A percentile compares a stretch with the other conserved stretches of the same genome.
Evolutionary conservation across 2,329 filamentous ascomycete species (phyloP).

Genomic region (Penicillium aurantiogriseum): DNA sequence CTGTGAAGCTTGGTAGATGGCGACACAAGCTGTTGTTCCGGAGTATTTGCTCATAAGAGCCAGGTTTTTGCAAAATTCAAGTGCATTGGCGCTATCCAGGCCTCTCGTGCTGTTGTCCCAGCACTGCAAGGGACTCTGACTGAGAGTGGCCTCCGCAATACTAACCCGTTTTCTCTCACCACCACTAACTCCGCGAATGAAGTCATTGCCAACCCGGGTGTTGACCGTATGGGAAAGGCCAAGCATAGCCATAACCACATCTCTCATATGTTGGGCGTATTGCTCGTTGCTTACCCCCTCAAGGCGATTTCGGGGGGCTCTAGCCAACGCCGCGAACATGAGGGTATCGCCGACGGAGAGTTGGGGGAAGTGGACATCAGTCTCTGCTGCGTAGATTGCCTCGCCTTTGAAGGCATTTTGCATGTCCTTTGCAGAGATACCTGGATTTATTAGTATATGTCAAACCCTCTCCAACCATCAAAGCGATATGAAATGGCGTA

Average conservation of each 20-base stretch:
- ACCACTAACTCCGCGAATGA: constrained; percentile 57
- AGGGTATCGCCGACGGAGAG: constrained; percentile 72
- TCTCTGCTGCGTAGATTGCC: constrained; percentile 76
- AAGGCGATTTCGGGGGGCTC: constrained; percentile 1
- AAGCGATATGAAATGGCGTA: not conserved
- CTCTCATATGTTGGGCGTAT: constrained; percentile 5
- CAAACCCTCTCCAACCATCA: constrained; percentile 18
- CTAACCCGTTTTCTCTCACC: constrained; percentile 58
- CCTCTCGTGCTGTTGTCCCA: constrained; percentile 46
- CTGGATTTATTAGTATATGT: constrained; percentile 55
- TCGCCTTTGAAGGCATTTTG: constrained; percentile 61
- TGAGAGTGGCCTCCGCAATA: constrained; percentile 51
- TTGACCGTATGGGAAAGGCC: constrained; percentile 43
- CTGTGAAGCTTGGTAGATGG: constrained; percentile 50
- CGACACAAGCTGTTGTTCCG: constrained; percentile 47
- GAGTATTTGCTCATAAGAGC: constrained; percentile 44
- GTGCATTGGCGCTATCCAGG: constrained; percentile 50
- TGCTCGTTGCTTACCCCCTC: not conserved
- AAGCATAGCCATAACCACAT: constrained; percentile 28
- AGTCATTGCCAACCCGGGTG: constrained; percentile 49
- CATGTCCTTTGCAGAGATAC: constrained; percentile 66
- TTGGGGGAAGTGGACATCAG: constrained; percentile 74
- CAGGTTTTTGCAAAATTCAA: constrained; percentile 52
- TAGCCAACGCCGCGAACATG: constrained; percentile 45
- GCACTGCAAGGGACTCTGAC: constrained; percentile 41